Conservation (phyloP, 768 basidiomycete genomes). For the Kwoniella mangroviensis region DNA sequence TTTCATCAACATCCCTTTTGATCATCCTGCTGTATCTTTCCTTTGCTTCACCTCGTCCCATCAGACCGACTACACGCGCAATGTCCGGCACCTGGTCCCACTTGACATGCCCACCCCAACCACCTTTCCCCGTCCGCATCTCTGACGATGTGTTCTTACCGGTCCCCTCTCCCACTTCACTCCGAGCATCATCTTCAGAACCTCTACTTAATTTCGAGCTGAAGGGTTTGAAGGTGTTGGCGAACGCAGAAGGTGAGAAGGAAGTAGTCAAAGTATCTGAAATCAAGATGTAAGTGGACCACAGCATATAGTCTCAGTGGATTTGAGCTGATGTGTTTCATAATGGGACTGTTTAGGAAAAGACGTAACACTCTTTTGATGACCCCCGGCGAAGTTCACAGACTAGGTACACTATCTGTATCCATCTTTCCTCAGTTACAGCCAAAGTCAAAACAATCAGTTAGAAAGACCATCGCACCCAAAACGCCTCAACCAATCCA, state of each 20-base stretch:
- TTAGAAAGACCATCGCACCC: background rate
- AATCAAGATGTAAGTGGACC: slow-evolving; percentile 22
- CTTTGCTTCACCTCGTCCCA: background rate
- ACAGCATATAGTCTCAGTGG: background rate
- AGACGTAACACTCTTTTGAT: slow-evolving; percentile 19
- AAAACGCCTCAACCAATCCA: slow-evolving; percentile 5
- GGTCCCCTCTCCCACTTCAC: background rate
- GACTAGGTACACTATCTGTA: slow-evolving; percentile 5
- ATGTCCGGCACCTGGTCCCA: slow-evolving; percentile 25
- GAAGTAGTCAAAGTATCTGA: slow-evolving; percentile 22
- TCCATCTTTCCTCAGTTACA: background rate
- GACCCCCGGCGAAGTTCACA: slow-evolving; percentile 18
- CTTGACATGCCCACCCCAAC: slow-evolving; percentile 21
- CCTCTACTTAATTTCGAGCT: slow-evolving; percentile 17
- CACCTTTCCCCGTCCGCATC: slow-evolving; percentile 21
- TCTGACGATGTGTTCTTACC: slow-evolving; percentile 24
- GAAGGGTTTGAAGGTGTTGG: slow-evolving; percentile 16
- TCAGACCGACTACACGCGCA: background rate
- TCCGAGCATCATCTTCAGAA: slow-evolving; percentile 14
- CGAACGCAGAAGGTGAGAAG: slow-evolving; percentile 1
- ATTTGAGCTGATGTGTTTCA: background rate
- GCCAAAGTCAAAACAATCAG: background rate
- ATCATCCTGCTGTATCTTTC: background rate
- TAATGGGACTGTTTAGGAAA: background rate
- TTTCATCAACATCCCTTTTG: too few species aligned